Conservation (phyloP, 2,329 filamentous ascomycete species). For the Plectosphaerella cucumerina region DNA sequence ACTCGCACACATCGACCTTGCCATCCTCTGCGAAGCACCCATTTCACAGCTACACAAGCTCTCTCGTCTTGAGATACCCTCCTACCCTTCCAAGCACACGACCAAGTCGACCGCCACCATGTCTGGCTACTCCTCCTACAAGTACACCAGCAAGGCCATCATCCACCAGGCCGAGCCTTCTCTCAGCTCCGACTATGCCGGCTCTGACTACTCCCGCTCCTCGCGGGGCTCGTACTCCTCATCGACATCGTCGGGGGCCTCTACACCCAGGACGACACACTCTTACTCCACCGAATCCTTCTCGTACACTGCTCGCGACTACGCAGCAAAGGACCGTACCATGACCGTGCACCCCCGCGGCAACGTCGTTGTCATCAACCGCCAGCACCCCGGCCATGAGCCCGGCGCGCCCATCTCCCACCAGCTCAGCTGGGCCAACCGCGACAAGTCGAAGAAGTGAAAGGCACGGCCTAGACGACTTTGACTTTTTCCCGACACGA, state of each 20-base stretch:
- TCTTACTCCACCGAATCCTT: conserved; percentile 2
- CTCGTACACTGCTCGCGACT: conserved; percentile 21
- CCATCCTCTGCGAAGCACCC: neutral
- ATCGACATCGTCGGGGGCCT: neutral
- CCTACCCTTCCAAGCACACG: neutral
- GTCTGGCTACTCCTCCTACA: conserved; percentile 6
- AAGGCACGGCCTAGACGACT: neutral
- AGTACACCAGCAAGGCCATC: conserved; percentile 19
- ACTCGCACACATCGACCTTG: neutral
- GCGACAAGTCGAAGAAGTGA: neutral
- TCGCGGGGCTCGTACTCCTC: conserved; percentile 16
- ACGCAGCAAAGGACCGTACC: conserved; percentile 22
- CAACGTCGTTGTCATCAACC: conserved; percentile 25
- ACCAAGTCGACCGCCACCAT: conserved; percentile 12
- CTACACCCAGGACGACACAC: conserved; percentile 1
- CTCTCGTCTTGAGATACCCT: neutral
- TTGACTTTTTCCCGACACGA: neutral
- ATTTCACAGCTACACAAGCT: neutral
- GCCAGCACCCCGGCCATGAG: conserved; percentile 25
- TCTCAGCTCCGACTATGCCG: conserved; percentile 21
- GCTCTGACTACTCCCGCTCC: conserved; percentile 8
- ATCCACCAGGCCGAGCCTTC: conserved; percentile 28
- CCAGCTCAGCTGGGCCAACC: conserved; percentile 13
- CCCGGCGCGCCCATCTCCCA: conserved; percentile 21
- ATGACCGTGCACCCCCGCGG: conserved; percentile 23